Evolutionary conservation across 441 rosid genomes (phyloP).

Genomic region (Pelargonium myrrhifolium): DNA sequence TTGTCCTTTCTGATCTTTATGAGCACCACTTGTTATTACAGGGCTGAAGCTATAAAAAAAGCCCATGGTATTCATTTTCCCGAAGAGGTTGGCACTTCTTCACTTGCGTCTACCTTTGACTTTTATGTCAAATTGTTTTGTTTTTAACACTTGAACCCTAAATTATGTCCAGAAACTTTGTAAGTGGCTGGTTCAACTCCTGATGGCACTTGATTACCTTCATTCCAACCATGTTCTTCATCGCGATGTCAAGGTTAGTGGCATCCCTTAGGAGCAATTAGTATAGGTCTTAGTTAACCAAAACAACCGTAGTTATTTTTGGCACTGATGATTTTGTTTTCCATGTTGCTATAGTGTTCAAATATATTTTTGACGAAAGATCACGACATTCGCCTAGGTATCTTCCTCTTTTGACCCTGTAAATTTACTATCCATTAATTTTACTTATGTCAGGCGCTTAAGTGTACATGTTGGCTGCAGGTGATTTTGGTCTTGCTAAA

Average conservation of each 20-base stretch:
- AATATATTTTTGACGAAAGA: constrained; percentile 95
- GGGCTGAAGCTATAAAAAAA: constrained; percentile 96
- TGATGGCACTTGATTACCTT: constrained; percentile 98
- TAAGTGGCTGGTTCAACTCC: constrained; percentile 94
- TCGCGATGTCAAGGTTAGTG: constrained; percentile 96
- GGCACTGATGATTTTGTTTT: constrained; percentile 26
- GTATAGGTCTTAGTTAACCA: constrained; percentile 13
- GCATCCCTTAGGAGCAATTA: not conserved
- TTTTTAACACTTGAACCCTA: not conserved
- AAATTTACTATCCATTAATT: not conserved
- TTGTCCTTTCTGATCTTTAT: not conserved
- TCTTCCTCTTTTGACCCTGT: constrained; percentile 22
- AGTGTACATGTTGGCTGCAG: constrained; percentile 29
- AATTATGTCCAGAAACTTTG: constrained; percentile 65
- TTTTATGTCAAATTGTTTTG: not conserved
- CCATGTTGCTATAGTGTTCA: constrained; percentile 61
- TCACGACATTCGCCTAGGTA: constrained; percentile 88
- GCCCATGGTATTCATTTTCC: constrained; percentile 61
- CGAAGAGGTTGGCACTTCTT: constrained; percentile 57
- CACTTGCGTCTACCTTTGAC: not conserved
- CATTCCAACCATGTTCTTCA: constrained; percentile 91
- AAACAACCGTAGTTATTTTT: constrained; percentile 14
- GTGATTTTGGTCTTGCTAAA: constrained; percentile 98
- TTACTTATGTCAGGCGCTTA: too few relatives aligned
- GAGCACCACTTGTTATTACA: constrained; percentile 27